Conservation (phyloP, 1,284 basidiomycete species). For the Trichosporon coremiiforme region DNA sequence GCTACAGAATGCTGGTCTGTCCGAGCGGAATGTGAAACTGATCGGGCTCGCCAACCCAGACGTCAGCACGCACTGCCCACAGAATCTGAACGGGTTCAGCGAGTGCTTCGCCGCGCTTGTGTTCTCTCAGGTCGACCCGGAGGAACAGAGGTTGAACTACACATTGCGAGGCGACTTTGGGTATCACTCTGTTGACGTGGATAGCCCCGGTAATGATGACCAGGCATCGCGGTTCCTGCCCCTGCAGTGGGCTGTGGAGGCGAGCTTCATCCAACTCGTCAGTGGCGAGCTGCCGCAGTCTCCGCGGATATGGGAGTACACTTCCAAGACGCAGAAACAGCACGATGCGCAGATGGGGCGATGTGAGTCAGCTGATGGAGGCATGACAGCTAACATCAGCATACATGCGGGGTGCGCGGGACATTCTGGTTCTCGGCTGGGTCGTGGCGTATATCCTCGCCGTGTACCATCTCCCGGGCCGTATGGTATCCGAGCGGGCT, state of each 20-base stretch:
- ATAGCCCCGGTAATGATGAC: slow-evolving; percentile 67
- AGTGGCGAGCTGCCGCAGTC: slow-evolving; percentile 50
- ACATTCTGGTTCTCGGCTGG: slow-evolving; percentile 67
- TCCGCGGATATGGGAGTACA: slow-evolving; percentile 72
- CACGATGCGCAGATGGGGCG: slow-evolving; percentile 63
- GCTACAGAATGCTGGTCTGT: slow-evolving; percentile 57
- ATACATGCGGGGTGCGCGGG: slow-evolving; percentile 64
- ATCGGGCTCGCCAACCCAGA: slow-evolving; percentile 58
- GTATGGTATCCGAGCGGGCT: slow-evolving; percentile 66
- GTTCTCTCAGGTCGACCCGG: slow-evolving; percentile 65
- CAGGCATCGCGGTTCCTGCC: slow-evolving; percentile 68
- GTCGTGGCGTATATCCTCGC: slow-evolving; percentile 70
- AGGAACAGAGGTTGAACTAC: slow-evolving; percentile 61
- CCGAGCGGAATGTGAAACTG: slow-evolving; percentile 58
- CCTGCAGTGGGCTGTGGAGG: slow-evolving; percentile 75
- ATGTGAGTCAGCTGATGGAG: slow-evolving; percentile 57
- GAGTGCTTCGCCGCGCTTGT: slow-evolving; percentile 70
- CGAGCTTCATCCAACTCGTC: slow-evolving; percentile 53
- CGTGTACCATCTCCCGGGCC: slow-evolving; percentile 70
- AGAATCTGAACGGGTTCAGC: slow-evolving; percentile 71
- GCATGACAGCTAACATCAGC: background rate
- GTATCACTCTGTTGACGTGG: slow-evolving; percentile 66
- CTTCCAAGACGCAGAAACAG: slow-evolving; percentile 67
- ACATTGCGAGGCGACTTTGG: slow-evolving; percentile 72
- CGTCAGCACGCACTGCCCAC: slow-evolving; percentile 65